These are phyloP conservation scores for Hymenoscyphus fraxineus DNA, from an alignment of 2,329 filamentous ascomycete genomes.

Conservation along the genomic window DNA sequence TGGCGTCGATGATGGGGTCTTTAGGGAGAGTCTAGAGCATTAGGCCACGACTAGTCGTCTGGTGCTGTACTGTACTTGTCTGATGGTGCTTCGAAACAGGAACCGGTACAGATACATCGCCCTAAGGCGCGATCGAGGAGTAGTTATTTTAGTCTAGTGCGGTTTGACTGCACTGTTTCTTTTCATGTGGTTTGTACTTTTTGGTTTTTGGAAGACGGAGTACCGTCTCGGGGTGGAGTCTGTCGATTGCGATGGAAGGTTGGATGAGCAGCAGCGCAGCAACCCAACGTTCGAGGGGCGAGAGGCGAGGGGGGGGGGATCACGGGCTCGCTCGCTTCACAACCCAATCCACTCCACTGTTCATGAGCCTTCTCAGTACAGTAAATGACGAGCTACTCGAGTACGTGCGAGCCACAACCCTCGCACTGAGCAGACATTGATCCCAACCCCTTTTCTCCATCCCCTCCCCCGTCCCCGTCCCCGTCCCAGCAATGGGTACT, in stretches of 20 bases:
- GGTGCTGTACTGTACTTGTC: neutral
- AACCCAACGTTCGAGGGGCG: neutral
- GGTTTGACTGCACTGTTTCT: neutral
- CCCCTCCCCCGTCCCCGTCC: neutral
- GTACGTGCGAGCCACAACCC: neutral
- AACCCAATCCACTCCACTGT: neutral
- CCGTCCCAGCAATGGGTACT: neutral
- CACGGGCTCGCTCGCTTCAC: neutral
- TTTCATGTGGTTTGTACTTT: neutral
- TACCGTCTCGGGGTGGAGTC: neutral
- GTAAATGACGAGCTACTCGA: neutral
- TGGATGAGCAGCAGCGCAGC: neutral
- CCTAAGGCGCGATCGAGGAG: neutral
- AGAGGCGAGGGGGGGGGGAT: neutral
- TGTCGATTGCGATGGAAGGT: neutral
- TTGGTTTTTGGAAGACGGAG: neutral
- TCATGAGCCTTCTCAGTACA: neutral
- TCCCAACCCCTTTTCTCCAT: neutral
- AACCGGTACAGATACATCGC: neutral
- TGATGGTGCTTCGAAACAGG: constrained; percentile 1
- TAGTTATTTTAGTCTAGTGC: neutral
- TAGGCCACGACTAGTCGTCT: constrained; percentile 1
- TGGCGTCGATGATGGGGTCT: neutral
- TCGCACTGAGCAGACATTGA: neutral
- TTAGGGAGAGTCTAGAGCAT: neutral